Percentiles rank a stretch among this genome's conserved stretches.
These are phyloP conservation scores for Puccinia polysora DNA, from an alignment of 1,284 basidiomycete genomes.

Conservation along the genomic window DNA sequence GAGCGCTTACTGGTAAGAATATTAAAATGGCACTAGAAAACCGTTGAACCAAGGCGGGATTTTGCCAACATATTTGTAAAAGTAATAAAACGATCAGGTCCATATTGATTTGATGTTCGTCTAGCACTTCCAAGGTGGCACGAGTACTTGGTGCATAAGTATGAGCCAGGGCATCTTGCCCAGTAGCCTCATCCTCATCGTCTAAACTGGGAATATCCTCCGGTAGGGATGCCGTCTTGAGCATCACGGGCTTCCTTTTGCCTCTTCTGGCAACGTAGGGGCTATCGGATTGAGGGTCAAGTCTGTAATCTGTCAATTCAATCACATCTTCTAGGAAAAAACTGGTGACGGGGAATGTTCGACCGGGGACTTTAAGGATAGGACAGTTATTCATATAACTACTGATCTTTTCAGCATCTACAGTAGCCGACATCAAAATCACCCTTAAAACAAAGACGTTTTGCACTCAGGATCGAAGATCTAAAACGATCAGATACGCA, in stretches of 20 bases:
- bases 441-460: slow-evolving; percentile 59
- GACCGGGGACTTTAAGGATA: slow-evolving; percentile 79
- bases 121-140: slow-evolving; percentile 75
- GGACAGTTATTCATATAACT: slow-evolving; percentile 86
- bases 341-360: slow-evolving; percentile 92
- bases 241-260: slow-evolving; percentile 29
- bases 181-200: slow-evolving; percentile 24
- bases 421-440: slow-evolving; percentile 94
- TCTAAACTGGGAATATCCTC: slow-evolving; percentile 33
- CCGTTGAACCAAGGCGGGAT: slow-evolving; percentile 55
- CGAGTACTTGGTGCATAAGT: slow-evolving; percentile 61
- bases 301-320: slow-evolving; percentile 75
- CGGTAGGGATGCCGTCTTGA: slow-evolving; percentile 6
- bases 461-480: not conserved
- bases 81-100: slow-evolving; percentile 81
- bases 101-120: slow-evolving; percentile 84
- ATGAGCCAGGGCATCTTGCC: slow-evolving; percentile 46
- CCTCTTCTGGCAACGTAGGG: slow-evolving; percentile 61
- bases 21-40: slow-evolving; percentile 81
- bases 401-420: slow-evolving; percentile 93
- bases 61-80: slow-evolving; percentile 77
- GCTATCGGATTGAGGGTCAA: slow-evolving; percentile 65
- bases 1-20: slow-evolving; percentile 74
- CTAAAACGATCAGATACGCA: no score
- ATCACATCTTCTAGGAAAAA: slow-evolving; percentile 89